These are phyloP conservation scores for Pythium aquatile DNA, from an alignment of 352 stramenopile species.

Conservation along the genomic window DNA sequence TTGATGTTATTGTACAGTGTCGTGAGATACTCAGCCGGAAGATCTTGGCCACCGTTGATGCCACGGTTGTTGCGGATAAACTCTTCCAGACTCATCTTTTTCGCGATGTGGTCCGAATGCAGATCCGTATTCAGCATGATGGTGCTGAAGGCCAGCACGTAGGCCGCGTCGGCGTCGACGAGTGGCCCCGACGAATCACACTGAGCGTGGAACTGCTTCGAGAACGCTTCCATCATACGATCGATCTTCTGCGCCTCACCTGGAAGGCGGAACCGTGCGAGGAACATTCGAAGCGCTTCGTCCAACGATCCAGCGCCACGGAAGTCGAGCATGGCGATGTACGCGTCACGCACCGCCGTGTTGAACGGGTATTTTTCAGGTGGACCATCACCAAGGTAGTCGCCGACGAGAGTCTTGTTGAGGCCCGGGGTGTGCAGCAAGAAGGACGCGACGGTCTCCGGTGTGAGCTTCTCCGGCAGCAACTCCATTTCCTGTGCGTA, in stretches of 20 bases:
- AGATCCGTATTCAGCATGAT: slow-evolving; percentile 99
- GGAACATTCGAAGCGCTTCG: slow-evolving; percentile 90
- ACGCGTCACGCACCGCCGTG: slow-evolving; percentile 75
- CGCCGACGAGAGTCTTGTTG: slow-evolving; percentile 94
- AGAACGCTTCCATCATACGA: slow-evolving; percentile 96
- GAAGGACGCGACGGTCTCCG: slow-evolving; percentile 90
- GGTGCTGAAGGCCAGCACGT: slow-evolving; percentile 97
- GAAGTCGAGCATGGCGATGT: slow-evolving; percentile 96
- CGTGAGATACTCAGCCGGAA: slow-evolving; percentile 68
- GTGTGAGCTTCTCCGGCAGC: slow-evolving; percentile 80
- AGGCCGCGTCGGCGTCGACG: slow-evolving; percentile 91
- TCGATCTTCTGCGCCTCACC: slow-evolving; percentile 99
- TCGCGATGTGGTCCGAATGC: slow-evolving; percentile 90
- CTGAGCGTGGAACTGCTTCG: slow-evolving; percentile 89
- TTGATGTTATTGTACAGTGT: slow-evolving; percentile 82
- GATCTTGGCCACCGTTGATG: slow-evolving; percentile 79
- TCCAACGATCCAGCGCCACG: slow-evolving; percentile 81
- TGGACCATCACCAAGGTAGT: slow-evolving; percentile 96
- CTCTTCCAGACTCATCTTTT: slow-evolving; percentile 88
- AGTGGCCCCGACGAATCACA: slow-evolving; percentile 55
- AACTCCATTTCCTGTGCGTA: slow-evolving; percentile 88
- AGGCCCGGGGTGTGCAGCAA: slow-evolving; percentile 91
- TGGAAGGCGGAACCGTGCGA: slow-evolving; percentile 95
- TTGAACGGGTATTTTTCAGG: slow-evolving; percentile 97
- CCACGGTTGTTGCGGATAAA: slow-evolving; percentile 87